phyloP scores from a whole-genome alignment of 108 stramenopile genomes.

The Parietichytrium sp. region DNA sequence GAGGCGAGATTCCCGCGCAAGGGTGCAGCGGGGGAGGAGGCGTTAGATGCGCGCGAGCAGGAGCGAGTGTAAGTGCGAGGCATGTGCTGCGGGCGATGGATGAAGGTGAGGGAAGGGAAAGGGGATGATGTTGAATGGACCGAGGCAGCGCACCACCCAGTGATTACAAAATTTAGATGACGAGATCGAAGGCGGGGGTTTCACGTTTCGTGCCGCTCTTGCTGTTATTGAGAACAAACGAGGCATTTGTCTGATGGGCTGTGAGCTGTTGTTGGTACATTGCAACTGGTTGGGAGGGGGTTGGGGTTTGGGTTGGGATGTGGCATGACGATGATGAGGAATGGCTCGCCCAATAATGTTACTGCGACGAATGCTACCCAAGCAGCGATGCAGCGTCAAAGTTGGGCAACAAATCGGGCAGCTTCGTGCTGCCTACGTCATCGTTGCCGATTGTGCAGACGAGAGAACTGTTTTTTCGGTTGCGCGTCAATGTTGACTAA shows the following conservation, averaged over 20 bases:
- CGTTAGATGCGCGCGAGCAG: no score
- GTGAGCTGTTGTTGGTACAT: conserved; percentile 19
- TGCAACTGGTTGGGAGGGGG: background rate
- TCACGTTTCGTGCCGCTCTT: background rate
- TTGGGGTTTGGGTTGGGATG: background rate
- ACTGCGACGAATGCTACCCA: conserved; percentile 10
- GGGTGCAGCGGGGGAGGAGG: no score
- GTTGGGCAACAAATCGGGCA: conserved; percentile 19
- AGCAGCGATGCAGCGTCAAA: conserved; percentile 19
- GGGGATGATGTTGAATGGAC: no score
- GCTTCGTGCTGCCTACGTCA: background rate
- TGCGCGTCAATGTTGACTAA: background rate
- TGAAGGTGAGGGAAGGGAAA: no score
- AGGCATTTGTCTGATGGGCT: conserved; percentile 41
- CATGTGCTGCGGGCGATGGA: no score
- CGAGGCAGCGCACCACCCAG: no score
- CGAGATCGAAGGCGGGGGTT: conserved; percentile 28
- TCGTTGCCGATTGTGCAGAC: background rate
- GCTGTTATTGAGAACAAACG: conserved; percentile 30
- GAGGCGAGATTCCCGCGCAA: no score
- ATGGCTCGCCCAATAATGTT: conserved; percentile 22
- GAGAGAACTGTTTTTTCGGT: background rate
- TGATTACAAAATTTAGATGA: conserved; percentile 40
- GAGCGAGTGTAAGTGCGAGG: no score
- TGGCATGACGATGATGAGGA: background rate